Evolutionary conservation across 1,139 yeast genomes (phyloP).

Genomic region (Protomyces lactucae-debilis): DNA sequence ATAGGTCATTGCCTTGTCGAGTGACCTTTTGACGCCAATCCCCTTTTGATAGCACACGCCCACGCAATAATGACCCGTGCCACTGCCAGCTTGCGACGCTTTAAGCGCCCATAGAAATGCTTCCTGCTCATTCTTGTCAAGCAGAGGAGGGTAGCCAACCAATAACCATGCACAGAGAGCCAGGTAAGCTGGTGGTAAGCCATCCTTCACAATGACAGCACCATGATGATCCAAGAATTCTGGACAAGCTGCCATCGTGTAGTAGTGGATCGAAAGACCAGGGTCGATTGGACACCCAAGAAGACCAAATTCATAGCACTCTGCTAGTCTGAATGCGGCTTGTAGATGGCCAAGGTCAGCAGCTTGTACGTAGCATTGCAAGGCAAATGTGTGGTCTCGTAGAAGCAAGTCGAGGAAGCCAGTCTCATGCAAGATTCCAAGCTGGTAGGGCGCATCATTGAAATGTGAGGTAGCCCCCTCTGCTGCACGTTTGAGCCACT

Average conservation of each 20-base stretch:
- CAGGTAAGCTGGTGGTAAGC: conserved; percentile 84
- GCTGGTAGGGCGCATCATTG: conserved; percentile 88
- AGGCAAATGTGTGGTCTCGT: conserved; percentile 75
- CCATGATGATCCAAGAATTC: neutral
- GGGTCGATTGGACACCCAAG: conserved; percentile 74
- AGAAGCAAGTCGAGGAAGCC: conserved; percentile 50
- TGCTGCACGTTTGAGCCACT: conserved; percentile 86
- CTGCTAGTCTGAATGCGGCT: conserved; percentile 75
- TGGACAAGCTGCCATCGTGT: conserved; percentile 74
- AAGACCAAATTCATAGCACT: conserved; percentile 72
- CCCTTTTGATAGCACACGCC: conserved; percentile 86
- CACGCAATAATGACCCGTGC: conserved; percentile 82
- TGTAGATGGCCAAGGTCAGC: conserved; percentile 83
- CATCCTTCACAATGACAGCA: conserved; percentile 43
- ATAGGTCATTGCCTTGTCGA: conserved; percentile 64
- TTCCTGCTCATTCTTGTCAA: conserved; percentile 73
- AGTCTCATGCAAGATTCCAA: conserved; percentile 74
- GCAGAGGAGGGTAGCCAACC: conserved; percentile 78
- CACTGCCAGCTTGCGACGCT: conserved; percentile 68
- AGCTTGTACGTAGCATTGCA: conserved; percentile 79
- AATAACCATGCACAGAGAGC: conserved; percentile 96
- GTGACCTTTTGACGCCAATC: conserved; percentile 67
- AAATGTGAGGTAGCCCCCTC: conserved; percentile 78
- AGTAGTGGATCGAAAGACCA: conserved; percentile 82
- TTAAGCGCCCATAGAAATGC: conserved; percentile 93